These are phyloP conservation scores for Micractinium conductrix DNA, from an alignment of 139 green algal genomes.

Conservation along the genomic window DNA sequence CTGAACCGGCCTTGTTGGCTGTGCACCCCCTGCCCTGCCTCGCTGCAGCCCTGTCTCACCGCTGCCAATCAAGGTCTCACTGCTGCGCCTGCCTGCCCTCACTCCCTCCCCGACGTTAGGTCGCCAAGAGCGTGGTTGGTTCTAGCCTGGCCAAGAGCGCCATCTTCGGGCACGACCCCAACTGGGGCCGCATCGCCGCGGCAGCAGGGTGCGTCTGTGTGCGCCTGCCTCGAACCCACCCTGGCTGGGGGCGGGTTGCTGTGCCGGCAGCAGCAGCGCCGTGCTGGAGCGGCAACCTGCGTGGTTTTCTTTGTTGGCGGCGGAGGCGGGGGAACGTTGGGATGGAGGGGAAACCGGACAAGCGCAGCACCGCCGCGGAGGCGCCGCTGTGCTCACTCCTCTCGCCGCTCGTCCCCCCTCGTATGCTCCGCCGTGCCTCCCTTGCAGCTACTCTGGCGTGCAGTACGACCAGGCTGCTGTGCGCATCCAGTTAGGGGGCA, in stretches of 20 bases:
- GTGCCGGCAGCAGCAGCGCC: too few relatives aligned
- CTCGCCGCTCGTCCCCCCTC: too few relatives aligned
- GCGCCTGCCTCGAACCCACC: neutral
- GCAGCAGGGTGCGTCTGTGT: conserved; percentile 79
- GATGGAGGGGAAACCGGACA: too few relatives aligned
- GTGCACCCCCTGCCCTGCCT: too few relatives aligned
- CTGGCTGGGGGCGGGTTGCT: neutral
- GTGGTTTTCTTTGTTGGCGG: too few relatives aligned
- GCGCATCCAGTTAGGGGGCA: conserved; percentile 82
- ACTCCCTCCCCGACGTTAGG: conserved; percentile 40
- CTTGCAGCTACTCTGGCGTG: conserved; percentile 82
- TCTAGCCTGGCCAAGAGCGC: conserved; percentile 92
- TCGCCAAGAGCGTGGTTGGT: conserved; percentile 83
- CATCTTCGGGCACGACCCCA: conserved; percentile 97
- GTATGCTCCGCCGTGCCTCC: neutral
- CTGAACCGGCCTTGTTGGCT: too few relatives aligned
- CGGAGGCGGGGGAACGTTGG: too few relatives aligned
- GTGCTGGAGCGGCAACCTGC: too few relatives aligned
- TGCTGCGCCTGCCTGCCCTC: neutral
- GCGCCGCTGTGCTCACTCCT: too few relatives aligned
- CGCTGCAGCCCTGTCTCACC: too few relatives aligned
- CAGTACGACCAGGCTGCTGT: conserved; percentile 86
- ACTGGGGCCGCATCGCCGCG: conserved; percentile 97
- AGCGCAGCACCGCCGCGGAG: too few relatives aligned
- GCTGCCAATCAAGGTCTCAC: conserved; percentile 65